Percentiles rank a stretch among this genome's conserved stretches.
Evolutionary conservation across 768 basidiomycete genomes (phyloP).

Genomic region (Harrya chromipes): DNA sequence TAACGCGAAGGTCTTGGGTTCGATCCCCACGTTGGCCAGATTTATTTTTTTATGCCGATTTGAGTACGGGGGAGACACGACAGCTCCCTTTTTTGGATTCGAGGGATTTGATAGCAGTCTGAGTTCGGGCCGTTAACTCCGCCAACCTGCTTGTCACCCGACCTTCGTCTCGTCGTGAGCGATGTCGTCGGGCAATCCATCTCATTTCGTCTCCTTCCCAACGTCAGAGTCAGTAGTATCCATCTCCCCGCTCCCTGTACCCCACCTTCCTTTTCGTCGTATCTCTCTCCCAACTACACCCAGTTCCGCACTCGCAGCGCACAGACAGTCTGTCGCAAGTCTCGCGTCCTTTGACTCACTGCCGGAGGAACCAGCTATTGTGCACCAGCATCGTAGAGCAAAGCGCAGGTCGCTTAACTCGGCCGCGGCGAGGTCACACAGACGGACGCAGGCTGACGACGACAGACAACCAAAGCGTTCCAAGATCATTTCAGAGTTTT

Average conservation of each 20-base stretch:
- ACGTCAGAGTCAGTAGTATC: constrained; percentile 25
- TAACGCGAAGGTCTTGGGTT: constrained; percentile 62
- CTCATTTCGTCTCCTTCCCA: constrained; percentile 31
- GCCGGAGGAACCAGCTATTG: constrained; percentile 42
- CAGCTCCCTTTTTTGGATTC: constrained; percentile 11
- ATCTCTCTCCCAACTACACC: constrained; percentile 59
- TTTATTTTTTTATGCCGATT: not conserved
- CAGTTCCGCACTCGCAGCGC: constrained; percentile 34
- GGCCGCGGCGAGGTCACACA: constrained; percentile 17
- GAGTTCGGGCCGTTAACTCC: constrained; percentile 20
- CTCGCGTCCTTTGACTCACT: constrained; percentile 73
- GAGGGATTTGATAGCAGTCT: constrained; percentile 20
- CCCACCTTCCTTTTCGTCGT: constrained; percentile 59
- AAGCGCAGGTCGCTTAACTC: constrained; percentile 36
- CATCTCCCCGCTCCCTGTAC: constrained; percentile 34
- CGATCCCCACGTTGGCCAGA: constrained; percentile 71
- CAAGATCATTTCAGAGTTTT: constrained; percentile 77
- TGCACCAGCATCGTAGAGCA: constrained; percentile 29
- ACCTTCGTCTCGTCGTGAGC: constrained; percentile 10
- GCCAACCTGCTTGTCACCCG: constrained; percentile 6
- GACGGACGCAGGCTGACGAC: constrained; percentile 43
- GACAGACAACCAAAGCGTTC: constrained; percentile 53
- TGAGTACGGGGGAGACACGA: not conserved
- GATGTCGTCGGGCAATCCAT: constrained; percentile 17
- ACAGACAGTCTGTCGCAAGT: constrained; percentile 67